phyloP scores from a whole-genome alignment of 805 yeast genomes.

The Kazachstania psychrophila region DNA sequence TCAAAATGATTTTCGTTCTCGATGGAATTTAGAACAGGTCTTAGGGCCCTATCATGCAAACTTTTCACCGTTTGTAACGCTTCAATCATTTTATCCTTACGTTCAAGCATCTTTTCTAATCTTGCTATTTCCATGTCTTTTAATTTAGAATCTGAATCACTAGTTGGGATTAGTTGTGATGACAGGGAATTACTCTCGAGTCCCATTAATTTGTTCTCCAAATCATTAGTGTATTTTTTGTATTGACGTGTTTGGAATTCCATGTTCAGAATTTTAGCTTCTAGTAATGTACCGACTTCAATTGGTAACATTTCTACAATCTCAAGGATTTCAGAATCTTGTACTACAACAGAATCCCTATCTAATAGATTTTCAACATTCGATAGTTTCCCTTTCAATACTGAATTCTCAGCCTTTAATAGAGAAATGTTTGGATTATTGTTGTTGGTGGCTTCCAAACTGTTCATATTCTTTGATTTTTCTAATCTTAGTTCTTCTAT shows the following conservation, averaged over 20 bases:
- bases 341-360: conserved; percentile 42
- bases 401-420: conserved; percentile 52
- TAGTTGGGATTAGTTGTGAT: too few species aligned
- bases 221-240: conserved; percentile 13
- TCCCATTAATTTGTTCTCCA: conserved; percentile 12
- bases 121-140: conserved; percentile 59
- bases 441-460: background rate
- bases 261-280: conserved; percentile 21
- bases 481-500: conserved; percentile 10
- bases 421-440: conserved; percentile 34
- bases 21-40: too few species aligned
- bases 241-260: conserved; percentile 28
- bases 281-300: conserved; percentile 30
- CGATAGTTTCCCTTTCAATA: conserved; percentile 57
- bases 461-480: background rate
- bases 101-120: conserved; percentile 50
- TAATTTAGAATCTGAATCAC: too few species aligned
- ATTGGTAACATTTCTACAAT: conserved; percentile 50
- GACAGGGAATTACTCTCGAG: background rate
- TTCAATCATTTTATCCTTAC: conserved; percentile 71
- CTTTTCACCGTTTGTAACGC: conserved; percentile 60
- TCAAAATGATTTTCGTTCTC: too few species aligned
- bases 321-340: conserved; percentile 48
- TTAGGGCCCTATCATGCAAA: conserved; percentile 37
- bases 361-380: conserved; percentile 60